Base-by-base conservation (phyloP, 345 rosid genomes). In the Acer yangbiense region DNA sequence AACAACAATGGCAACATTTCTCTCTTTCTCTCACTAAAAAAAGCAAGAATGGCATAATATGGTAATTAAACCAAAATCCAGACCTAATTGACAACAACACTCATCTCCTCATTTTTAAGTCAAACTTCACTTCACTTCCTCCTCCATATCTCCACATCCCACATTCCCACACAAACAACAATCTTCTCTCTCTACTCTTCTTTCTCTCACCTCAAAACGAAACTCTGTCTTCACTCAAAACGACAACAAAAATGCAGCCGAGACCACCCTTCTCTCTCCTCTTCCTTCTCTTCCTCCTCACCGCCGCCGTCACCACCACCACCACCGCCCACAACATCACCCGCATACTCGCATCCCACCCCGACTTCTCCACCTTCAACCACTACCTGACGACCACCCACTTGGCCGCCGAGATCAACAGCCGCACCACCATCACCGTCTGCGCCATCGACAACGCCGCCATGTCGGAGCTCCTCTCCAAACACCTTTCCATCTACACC, bases 371-470 rank as follows among this genome's bases (percentile, higher is more conserved):
- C 79, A 88, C 95, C 77, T 94, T 97, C 88, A 97, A 86, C 90
- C 97, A 89, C 77, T 87, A 87, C 90, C 92, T 97, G 23, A 80
- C 92, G 71, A 50, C 78, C 58, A 97, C 98, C 6, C 99, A 90
- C 89, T 92, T 97, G 41, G 98, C 95, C 78, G 84, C 64, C 39
- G 98, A 97, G 72, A 97, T 97, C 91, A 97, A 91, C 88, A 77
- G 87, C 72, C 85, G 86, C 67, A 90, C 90, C 65, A 94, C 99
- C 81, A 90, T 94, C 79, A 97, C 98, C 68, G 92, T 97, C 23
- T 89, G 89, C 79, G 97, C 97, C 81, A 83, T 97, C 35, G 94
- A 92, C 82, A 90, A 97, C 83, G 79, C 87, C 68, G 98, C 89
- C 82, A 97, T 97, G 98, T 71, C 86, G 29, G 81, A 74, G 6